A percentile compares a stretch with the other conserved stretches of the same genome.
Evolutionary conservation across 495 filamentous ascomycete species (phyloP).

Genomic region (Neohortaea acidophila): DNA sequence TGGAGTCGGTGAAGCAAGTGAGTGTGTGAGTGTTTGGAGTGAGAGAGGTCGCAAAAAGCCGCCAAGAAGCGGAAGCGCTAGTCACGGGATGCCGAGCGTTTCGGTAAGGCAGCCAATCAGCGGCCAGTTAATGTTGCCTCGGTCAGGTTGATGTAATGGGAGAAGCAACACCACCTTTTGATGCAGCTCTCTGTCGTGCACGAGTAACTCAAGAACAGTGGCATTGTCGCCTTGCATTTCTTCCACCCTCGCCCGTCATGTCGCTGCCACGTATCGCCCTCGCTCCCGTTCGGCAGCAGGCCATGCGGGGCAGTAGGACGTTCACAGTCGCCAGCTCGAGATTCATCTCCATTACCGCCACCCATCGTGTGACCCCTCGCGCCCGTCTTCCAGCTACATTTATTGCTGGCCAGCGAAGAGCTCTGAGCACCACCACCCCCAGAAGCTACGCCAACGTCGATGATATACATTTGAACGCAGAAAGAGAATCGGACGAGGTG

Average conservation of each 20-base stretch:
- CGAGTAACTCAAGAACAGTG: no score
- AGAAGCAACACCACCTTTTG: no score
- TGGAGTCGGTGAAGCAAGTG: no score
- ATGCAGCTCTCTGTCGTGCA: no score
- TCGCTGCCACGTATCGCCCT: not conserved
- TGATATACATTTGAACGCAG: constrained; percentile 18
- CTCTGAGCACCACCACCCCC: not conserved
- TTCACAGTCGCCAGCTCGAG: not conserved
- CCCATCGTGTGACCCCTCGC: not conserved
- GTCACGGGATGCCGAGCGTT: no score
- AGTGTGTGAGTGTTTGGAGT: no score
- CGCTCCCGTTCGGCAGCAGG: not conserved
- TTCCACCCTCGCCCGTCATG: not conserved
- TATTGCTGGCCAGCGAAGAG: constrained; percentile 2
- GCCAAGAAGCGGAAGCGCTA: no score
- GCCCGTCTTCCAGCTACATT: not conserved
- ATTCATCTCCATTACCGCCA: not conserved
- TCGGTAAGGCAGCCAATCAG: no score
- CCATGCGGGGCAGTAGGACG: not conserved
- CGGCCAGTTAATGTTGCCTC: no score
- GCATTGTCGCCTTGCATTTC: not conserved
- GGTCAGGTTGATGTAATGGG: no score
- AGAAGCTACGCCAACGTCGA: constrained; percentile 1
- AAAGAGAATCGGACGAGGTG: constrained; percentile 82
- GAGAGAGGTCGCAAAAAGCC: no score